Evolutionary conservation across 352 stramenopile species (phyloP), one percentile per base, ranked within the genome.

Genomic region (Phytophthora constricta): DNA sequence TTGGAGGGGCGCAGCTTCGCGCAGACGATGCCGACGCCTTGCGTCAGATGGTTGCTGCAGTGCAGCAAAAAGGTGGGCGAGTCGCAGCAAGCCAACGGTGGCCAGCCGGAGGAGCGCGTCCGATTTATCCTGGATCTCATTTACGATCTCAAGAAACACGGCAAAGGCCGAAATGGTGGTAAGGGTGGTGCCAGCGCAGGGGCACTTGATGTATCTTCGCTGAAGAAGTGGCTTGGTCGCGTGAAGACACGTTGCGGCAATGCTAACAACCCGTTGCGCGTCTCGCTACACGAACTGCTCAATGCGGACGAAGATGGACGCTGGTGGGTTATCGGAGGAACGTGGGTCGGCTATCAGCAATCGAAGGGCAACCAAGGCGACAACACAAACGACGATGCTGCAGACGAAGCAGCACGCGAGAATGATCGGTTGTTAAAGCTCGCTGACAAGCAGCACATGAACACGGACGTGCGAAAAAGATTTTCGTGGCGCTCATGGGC

Each of bases 401-500:
- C n/a, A 9, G 52, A 47, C 27, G 46, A 77, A 4, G 47, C 42
- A 34, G 58, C 60, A 31, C 70, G 72, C 42, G 70, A 83, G 70
- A 82, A 79, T 13, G 96, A 77, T 62, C 83, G 71, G 34, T 72
- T 99, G 11, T 52, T 98, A 14, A 80, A 94, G 45, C 79, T 99
- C 23, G 97, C 97, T 31, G 86, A 96, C 22, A 98, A 98, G 72
- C 94, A 98, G 74, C 92, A 96, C 62, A 99, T 99, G 97, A 99
- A 99, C 69, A 99, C 96, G 26, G 85, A 99, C 63, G 79, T 97
- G 25, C 92, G 96, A 43, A 90, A 96, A 88, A 96, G 37, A 98
- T 99, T 55, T 99, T 99, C 70, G 97, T 97, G 54, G 97, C 97
- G 26, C 94, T 99, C 66, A 99, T 99, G 95, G 92, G 92, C 25